Evolutionary conservation across 179 eudicot genomes (phyloP).

Genomic region (Beta corolliflora): DNA sequence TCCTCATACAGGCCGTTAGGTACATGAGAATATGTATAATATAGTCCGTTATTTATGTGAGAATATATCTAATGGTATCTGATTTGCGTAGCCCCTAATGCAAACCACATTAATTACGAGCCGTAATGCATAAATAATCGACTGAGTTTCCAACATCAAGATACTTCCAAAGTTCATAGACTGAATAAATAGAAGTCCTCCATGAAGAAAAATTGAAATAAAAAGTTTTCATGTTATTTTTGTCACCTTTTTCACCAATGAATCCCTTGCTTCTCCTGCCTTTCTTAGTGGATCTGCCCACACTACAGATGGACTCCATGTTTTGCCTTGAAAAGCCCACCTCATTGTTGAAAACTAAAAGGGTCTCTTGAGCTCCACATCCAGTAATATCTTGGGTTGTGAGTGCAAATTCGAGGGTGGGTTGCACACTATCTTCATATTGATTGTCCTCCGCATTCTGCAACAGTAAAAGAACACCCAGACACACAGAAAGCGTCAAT

Average conservation of each 20-base stretch:
- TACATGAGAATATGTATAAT: too few relatives aligned
- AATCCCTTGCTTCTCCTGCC: slow-evolving; percentile 39
- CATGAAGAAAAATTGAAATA: not conserved
- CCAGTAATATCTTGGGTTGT: slow-evolving; percentile 36
- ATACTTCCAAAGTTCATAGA: too few relatives aligned
- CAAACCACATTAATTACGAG: too few relatives aligned
- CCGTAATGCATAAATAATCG: too few relatives aligned
- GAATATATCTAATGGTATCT: too few relatives aligned
- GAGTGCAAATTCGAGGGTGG: slow-evolving; percentile 42
- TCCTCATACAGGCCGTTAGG: too few relatives aligned
- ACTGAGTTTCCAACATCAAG: too few relatives aligned
- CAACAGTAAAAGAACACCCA: not conserved
- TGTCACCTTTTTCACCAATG: slow-evolving; percentile 51
- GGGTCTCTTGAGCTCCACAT: slow-evolving; percentile 36
- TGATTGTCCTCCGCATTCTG: slow-evolving; percentile 48
- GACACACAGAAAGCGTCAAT: not conserved
- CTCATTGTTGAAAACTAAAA: slow-evolving; percentile 48
- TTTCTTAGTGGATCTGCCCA: slow-evolving; percentile 50
- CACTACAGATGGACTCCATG: slow-evolving; percentile 47
- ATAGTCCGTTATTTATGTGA: too few relatives aligned
- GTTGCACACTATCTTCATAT: slow-evolving; percentile 29
- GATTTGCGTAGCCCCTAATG: too few relatives aligned
- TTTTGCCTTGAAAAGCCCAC: slow-evolving; percentile 38
- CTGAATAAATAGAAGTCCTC: not conserved
- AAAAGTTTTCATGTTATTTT: not conserved